Conservation (phyloP, 495 filamentous ascomycete species). For the Opeltia flavorubescens region DNA sequence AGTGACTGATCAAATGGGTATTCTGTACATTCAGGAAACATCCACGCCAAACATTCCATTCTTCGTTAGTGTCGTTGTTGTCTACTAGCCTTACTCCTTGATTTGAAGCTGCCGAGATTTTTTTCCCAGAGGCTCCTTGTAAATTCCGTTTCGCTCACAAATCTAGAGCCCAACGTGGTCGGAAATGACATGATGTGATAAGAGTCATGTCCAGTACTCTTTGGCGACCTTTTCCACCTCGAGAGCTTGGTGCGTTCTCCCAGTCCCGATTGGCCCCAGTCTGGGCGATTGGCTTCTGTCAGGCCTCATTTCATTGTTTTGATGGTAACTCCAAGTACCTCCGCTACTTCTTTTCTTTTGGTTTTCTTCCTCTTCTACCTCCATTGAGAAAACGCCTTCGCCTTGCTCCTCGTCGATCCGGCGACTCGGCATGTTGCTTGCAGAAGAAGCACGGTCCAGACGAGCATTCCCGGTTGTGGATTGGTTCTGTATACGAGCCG, state of each 20-base stretch:
- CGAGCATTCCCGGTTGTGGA: constrained; percentile 21
- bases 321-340: background rate
- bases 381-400: constrained; percentile 71
- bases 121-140: too few relatives aligned
- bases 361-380: constrained; percentile 53
- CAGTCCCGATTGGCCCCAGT: constrained; percentile 5
- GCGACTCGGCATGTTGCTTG: constrained; percentile 36
- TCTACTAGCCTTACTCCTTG: too few relatives aligned
- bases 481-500: constrained; percentile 19
- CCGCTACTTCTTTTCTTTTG: constrained; percentile 18
- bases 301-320: background rate
- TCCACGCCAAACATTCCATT: too few relatives aligned
- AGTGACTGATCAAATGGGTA: too few relatives aligned
- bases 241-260: background rate
- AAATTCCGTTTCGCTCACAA: too few relatives aligned
- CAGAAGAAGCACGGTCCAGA: constrained; percentile 31
- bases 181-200: too few relatives aligned
- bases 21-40: too few relatives aligned
- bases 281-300: background rate
- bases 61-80: too few relatives aligned
- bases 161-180: too few relatives aligned
- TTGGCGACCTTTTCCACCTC: background rate
- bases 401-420: constrained; percentile 64
- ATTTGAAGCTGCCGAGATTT: too few relatives aligned
- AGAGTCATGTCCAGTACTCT: background rate